A percentile compares a stretch with the other conserved stretches of the same genome.
Evolutionary conservation across 2,329 filamentous ascomycete species (phyloP).

Genomic region (Clonostachys rosea): DNA sequence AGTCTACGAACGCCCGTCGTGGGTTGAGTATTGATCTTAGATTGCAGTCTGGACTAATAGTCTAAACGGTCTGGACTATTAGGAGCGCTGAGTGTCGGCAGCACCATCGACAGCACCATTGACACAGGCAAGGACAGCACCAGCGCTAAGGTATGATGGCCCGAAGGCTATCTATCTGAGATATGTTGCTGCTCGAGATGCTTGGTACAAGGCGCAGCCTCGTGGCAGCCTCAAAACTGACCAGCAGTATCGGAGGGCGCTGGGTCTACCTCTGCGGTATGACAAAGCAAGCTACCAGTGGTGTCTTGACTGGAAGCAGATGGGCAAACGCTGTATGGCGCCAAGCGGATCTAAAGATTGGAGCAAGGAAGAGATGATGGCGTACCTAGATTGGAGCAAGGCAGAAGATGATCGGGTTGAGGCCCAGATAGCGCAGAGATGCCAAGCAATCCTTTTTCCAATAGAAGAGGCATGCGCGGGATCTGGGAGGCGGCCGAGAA

Average conservation of each 20-base stretch:
- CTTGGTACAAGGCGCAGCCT: conserved; percentile 10
- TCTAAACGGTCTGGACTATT: too few relatives aligned
- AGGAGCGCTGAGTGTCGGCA: too few relatives aligned
- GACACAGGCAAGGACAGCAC: too few relatives aligned
- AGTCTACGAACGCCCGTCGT: too few relatives aligned
- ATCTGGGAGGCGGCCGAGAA: conserved; percentile 1
- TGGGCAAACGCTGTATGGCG: conserved; percentile 4
- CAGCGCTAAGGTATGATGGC: too few relatives aligned
- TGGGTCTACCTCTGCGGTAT: conserved; percentile 8
- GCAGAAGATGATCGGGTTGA: conserved; percentile 11
- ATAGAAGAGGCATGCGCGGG: background rate
- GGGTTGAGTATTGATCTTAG: too few relatives aligned
- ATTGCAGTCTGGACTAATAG: too few relatives aligned
- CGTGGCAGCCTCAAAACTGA: conserved; percentile 9
- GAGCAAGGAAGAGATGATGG: conserved; percentile 12
- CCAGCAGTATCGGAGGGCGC: conserved; percentile 10
- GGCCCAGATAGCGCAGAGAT: conserved; percentile 4
- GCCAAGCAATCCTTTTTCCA: background rate
- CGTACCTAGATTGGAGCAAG: conserved; percentile 12
- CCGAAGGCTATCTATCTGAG: too few relatives aligned
- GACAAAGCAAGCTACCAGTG: conserved; percentile 7
- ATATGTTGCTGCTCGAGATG: too few relatives aligned
- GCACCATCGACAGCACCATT: too few relatives aligned
- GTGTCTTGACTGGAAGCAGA: conserved; percentile 11
- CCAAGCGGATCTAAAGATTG: conserved; percentile 7